Evolutionary conservation across 2,329 filamentous ascomycete genomes (phyloP), one percentile per base, ranked within the genome.

Genomic region (Fusarium pseudonygamai): DNA sequence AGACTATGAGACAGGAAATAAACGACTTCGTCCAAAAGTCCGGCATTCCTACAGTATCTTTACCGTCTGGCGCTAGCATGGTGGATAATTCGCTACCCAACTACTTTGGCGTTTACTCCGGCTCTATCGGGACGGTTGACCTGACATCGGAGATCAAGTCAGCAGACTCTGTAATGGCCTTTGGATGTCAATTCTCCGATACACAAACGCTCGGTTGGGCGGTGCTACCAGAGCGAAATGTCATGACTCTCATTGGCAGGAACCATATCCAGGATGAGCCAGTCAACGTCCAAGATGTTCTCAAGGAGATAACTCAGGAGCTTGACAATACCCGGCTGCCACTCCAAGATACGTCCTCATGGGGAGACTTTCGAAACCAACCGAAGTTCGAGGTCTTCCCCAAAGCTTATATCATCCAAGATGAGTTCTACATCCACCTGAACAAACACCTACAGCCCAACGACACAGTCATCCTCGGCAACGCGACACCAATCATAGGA

Each of bases 151-250:
- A 13, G 4, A 43, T 65, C 1, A 47, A 69, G 3, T 60, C 60
- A 5, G 42, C 53, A 2, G 72, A 75, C 15, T 14, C 71, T 0
- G 66, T 73, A 1, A 12, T 75, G 36, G 42, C 56, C 11, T 64
- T 75, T 14, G 69, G 69, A 1, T 74, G 72, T 0, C 62, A 73
- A 1, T 40, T 62, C 1, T 71, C 69, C 1, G 72, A 75, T 16
- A 52, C 65, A 1, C 68, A 75, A 15, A 75, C 72, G 0, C 65
- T 75, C 1, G 72, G 72, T 0, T 75, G 60, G 24, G 47, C 56
- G 1, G 52, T 55, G 0, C 14, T 61, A 0, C 66, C 73, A 1
- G 37, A 73, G 2, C 15, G 55, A 7, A 4, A 43, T 1, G 34
- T 6, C 0, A 61, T 75, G 26, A n/a, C 47, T 18, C 20, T 58